These are phyloP conservation scores for Phytopythium kandeliae DNA, from an alignment of 352 stramenopile genomes.

Conservation along the genomic window DNA sequence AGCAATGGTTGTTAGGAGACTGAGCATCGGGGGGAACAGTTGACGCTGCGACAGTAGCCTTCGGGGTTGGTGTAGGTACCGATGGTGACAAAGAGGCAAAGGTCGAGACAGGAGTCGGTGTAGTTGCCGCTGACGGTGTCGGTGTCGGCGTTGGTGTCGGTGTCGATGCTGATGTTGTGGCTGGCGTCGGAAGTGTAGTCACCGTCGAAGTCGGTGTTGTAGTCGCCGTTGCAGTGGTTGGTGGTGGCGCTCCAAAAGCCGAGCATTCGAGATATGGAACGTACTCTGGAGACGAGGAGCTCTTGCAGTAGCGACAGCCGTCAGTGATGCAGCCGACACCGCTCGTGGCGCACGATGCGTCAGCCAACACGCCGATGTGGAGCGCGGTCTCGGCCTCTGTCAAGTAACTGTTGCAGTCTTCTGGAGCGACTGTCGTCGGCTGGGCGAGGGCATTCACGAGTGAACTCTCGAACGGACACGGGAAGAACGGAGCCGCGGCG, in stretches of 20 bases:
- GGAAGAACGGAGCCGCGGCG: slow-evolving; percentile 18
- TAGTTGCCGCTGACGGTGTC: too few relatives aligned
- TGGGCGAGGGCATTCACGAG: not conserved
- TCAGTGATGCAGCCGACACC: slow-evolving; percentile 12
- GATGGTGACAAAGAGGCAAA: not conserved
- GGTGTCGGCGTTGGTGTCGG: slow-evolving; percentile 6
- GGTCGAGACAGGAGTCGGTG: too few relatives aligned
- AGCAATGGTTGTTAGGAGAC: not conserved
- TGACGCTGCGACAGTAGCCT: not conserved
- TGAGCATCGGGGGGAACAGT: not conserved
- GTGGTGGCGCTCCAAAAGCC: not conserved
- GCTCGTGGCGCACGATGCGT: slow-evolving; percentile 8
- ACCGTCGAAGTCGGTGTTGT: not conserved
- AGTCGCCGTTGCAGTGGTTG: slow-evolving; percentile 1
- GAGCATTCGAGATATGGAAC: slow-evolving; percentile 5
- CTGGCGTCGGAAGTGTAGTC: slow-evolving; percentile 2
- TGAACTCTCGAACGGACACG: slow-evolving; percentile 20
- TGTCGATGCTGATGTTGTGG: not conserved
- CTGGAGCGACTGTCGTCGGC: not conserved
- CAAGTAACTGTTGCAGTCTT: slow-evolving; percentile 2
- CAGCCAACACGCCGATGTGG: slow-evolving; percentile 1
- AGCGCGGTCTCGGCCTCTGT: slow-evolving; percentile 2
- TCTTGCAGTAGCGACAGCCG: slow-evolving; percentile 12
- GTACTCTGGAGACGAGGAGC: not conserved
- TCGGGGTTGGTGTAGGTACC: slow-evolving; percentile 4